phyloP scores from a whole-genome alignment of 1,139 yeast species.

The Magnusiomyces tetraspermus region DNA sequence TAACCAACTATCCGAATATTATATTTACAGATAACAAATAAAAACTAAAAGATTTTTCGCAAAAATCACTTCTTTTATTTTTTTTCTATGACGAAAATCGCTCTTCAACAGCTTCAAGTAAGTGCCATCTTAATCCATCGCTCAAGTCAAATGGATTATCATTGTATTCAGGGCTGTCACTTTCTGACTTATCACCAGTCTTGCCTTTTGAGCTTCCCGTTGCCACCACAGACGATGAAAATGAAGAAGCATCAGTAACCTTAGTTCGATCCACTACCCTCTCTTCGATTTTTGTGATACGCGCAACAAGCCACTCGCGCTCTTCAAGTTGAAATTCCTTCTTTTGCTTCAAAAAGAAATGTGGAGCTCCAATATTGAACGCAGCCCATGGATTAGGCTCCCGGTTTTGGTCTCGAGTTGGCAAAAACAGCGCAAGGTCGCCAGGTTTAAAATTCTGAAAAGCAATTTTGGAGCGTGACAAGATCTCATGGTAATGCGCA shows the following conservation, averaged over 20 bases:
- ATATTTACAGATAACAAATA: background rate
- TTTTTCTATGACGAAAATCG: constrained; percentile 7
- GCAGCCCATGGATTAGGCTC: constrained; percentile 72
- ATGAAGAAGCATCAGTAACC: background rate
- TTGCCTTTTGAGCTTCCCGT: no score
- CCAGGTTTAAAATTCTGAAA: constrained; percentile 52
- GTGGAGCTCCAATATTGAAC: constrained; percentile 73
- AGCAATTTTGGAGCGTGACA: constrained; percentile 46
- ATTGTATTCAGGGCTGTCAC: constrained; percentile 16
- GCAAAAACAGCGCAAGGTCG: constrained; percentile 74
- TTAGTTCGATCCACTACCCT: constrained; percentile 26
- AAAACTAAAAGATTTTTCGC: background rate
- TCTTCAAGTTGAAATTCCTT: constrained; percentile 29
- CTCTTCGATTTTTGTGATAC: constrained; percentile 45
- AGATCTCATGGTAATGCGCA: constrained; percentile 31
- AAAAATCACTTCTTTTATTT: background rate
- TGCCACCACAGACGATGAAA: no score
- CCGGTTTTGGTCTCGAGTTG: constrained; percentile 48
- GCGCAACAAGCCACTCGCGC: constrained; percentile 66
- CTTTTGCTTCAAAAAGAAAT: constrained; percentile 49
- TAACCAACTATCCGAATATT: background rate
- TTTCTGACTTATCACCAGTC: constrained; percentile 16
- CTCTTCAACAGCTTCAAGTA: constrained; percentile 29
- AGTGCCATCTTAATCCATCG: constrained; percentile 35
- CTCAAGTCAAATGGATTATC: constrained; percentile 45